Percentiles rank a stretch among this genome's conserved stretches.
Evolutionary conservation across 2,329 filamentous ascomycete genomes (phyloP).

Genomic region (Trematosphaeria pertusa): DNA sequence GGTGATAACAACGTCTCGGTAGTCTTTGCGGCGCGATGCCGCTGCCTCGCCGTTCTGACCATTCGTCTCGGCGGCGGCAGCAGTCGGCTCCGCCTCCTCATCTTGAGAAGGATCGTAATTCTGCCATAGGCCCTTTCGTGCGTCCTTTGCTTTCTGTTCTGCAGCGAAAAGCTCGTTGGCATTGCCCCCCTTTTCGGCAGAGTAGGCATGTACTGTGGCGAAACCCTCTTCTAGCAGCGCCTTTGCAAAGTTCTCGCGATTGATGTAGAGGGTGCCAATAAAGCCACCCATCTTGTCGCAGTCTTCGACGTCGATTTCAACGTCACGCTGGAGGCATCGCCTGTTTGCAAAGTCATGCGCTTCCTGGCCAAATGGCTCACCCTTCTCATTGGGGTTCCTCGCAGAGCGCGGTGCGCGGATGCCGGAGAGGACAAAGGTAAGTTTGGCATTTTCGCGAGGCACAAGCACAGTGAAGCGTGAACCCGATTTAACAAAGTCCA

Average conservation of each 20-base stretch:
- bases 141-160: slow-evolving; percentile 88
- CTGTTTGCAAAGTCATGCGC: slow-evolving; percentile 89
- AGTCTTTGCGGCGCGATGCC: slow-evolving; percentile 77
- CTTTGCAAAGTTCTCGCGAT: slow-evolving; percentile 95
- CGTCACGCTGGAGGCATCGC: slow-evolving; percentile 90
- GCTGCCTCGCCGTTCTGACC: slow-evolving; percentile 60
- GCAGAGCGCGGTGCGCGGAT: slow-evolving; percentile 90
- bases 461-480: slow-evolving; percentile 92
- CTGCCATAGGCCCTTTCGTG: slow-evolving; percentile 86
- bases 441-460: slow-evolving; percentile 89
- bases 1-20: slow-evolving; percentile 91
- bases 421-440: slow-evolving; percentile 92
- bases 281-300: slow-evolving; percentile 97
- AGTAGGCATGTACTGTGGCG: slow-evolving; percentile 91
- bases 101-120: slow-evolving; percentile 94
- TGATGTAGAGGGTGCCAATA: slow-evolving; percentile 92
- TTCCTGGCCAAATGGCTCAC: slow-evolving; percentile 94
- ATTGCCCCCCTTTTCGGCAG: slow-evolving; percentile 93
- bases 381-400: slow-evolving; percentile 77
- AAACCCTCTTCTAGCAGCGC: slow-evolving; percentile 91
- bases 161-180: slow-evolving; percentile 85
- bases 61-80: slow-evolving; percentile 56
- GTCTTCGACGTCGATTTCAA: slow-evolving; percentile 93
- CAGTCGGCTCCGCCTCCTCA: slow-evolving; percentile 63
- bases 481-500: slow-evolving; percentile 98